Evolutionary conservation across 257 asterid genomes (phyloP).

Genomic region (Eustoma russellianum): DNA sequence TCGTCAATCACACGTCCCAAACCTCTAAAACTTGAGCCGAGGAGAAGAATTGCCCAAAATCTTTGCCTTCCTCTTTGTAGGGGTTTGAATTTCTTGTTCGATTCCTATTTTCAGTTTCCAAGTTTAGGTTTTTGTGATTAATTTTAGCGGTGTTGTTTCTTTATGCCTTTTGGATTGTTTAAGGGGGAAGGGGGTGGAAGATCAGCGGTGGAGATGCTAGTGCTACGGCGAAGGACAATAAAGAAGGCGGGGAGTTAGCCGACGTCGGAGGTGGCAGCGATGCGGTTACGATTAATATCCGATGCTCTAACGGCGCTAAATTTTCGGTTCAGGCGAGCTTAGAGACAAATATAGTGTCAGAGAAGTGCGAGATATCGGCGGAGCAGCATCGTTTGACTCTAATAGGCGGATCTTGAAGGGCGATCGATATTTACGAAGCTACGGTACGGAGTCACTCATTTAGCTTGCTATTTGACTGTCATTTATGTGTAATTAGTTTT

Average conservation of each 20-base stretch:
- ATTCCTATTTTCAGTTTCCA: too few relatives aligned
- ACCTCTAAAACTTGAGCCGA: too few relatives aligned
- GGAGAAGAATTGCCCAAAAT: too few relatives aligned
- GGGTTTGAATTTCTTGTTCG: too few relatives aligned
- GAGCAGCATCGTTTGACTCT: conserved; percentile 42
- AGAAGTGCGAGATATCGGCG: conserved; percentile 33
- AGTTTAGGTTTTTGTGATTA: too few relatives aligned
- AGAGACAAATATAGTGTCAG: conserved; percentile 27
- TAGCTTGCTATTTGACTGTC: too few relatives aligned
- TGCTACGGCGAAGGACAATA: conserved; percentile 13
- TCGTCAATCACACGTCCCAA: not conserved
- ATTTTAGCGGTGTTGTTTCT: not conserved
- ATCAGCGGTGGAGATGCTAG: conserved; percentile 42
- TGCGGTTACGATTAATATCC: conserved; percentile 30
- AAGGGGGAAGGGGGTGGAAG: not conserved
- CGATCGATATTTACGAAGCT: conserved; percentile 44
- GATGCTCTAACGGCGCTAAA: conserved; percentile 38
- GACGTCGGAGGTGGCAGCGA: conserved; percentile 17
- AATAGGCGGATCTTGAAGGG: conserved; percentile 56
- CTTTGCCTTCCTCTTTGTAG: not conserved
- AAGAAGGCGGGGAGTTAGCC: conserved; percentile 1
- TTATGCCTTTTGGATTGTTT: conserved; percentile 11
- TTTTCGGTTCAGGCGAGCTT: conserved; percentile 28
- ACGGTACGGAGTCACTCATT: conserved; percentile 20
- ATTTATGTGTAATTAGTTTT: not conserved